These are phyloP conservation scores for Coriaria nepalensis DNA, from an alignment of 306 rosid species.

Conservation along the genomic window DNA sequence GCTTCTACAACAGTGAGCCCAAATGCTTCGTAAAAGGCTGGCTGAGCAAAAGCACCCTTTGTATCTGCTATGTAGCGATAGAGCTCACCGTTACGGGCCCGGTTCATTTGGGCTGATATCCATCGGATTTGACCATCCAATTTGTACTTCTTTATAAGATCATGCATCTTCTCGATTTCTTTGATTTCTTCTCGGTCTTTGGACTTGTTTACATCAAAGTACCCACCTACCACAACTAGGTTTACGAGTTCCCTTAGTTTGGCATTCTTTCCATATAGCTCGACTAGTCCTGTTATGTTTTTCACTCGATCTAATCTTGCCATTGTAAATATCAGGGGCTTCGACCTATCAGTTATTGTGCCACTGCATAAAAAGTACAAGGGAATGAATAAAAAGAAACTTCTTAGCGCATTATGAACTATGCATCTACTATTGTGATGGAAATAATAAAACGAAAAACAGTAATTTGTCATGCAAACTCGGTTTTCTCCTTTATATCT, in stretches of 20 bases:
- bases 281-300: conserved; percentile 76
- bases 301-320: conserved; percentile 77
- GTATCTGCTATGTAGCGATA: conserved; percentile 87
- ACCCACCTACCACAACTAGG: conserved; percentile 78
- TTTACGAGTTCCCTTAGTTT: conserved; percentile 75
- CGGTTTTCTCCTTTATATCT: no score
- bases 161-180: conserved; percentile 92
- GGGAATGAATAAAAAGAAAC: no score
- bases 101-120: conserved; percentile 74
- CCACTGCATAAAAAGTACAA: conserved; percentile 42
- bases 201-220: conserved; percentile 59
- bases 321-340: conserved; percentile 86
- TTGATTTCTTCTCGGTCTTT: conserved; percentile 78
- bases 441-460: no score
- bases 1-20: conserved; percentile 98
- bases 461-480: no score
- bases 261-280: conserved; percentile 54
- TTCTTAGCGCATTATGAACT: no score
- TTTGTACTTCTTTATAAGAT: conserved; percentile 38
- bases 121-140: conserved; percentile 71
- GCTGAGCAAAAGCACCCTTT: conserved; percentile 83
- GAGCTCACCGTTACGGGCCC: conserved; percentile 89
- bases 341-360: conserved; percentile 47
- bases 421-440: no score
- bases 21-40: conserved; percentile 94